phyloP scores from a whole-genome alignment of 768 basidiomycete species.

The Pulveroboletus sp. region DNA sequence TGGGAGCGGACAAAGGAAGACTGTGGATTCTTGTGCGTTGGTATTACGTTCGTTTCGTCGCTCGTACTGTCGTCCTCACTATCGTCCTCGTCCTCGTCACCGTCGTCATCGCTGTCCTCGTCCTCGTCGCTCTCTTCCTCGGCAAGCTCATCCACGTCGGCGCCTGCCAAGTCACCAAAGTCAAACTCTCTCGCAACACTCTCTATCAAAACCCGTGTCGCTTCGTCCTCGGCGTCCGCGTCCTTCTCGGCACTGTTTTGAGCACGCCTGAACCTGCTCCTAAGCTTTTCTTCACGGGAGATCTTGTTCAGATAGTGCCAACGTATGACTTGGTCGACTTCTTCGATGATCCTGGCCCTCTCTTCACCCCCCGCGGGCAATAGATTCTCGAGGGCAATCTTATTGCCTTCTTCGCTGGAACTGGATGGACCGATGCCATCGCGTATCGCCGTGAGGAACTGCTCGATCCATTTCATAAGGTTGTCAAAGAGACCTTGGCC shows the following conservation, averaged over 20 bases:
- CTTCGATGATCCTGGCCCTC: conserved; percentile 71
- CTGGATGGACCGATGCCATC: conserved; percentile 69
- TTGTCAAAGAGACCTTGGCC: conserved; percentile 91
- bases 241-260: conserved; percentile 42
- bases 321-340: conserved; percentile 84
- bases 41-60: conserved; percentile 16
- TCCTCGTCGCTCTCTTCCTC: conserved; percentile 66
- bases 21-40: conserved; percentile 11
- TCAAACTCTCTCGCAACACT: conserved; percentile 79
- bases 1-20: background rate
- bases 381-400: conserved; percentile 81
- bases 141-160: conserved; percentile 77
- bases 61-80: conserved; percentile 39
- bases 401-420: conserved; percentile 10
- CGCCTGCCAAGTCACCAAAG: conserved; percentile 75
- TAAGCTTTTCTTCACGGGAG: conserved; percentile 86
- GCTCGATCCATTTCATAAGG: conserved; percentile 96
- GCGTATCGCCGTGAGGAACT: conserved; percentile 86
- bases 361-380: conserved; percentile 81
- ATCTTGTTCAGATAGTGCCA: conserved; percentile 97
- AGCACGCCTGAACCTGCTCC: conserved; percentile 75
- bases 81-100: conserved; percentile 34
- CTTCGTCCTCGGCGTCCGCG: conserved; percentile 73
- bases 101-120: conserved; percentile 40
- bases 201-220: conserved; percentile 75